Conservation (phyloP, 768 basidiomycete species). For the Psilocybe subaeruginosa region DNA sequence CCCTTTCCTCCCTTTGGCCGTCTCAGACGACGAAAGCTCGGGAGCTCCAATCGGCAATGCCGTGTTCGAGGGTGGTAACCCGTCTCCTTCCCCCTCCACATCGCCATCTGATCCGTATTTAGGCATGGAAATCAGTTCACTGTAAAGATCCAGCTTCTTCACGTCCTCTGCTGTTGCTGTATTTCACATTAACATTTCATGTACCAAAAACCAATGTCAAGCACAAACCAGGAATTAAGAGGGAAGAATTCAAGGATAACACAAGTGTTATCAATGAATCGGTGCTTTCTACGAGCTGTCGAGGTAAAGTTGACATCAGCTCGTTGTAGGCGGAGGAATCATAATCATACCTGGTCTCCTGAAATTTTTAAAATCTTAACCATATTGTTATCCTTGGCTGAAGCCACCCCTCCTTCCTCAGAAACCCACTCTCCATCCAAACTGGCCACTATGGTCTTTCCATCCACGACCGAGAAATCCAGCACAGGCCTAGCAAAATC, state of each 20-base stretch:
- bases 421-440: slow-evolving; percentile 50
- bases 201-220: too few relatives aligned
- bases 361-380: slow-evolving; percentile 35
- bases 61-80: neutral
- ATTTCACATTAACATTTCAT: neutral
- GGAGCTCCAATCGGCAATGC: slow-evolving; percentile 27
- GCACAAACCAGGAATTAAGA: slow-evolving; percentile 49
- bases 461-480: slow-evolving; percentile 49
- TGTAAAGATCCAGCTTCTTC: slow-evolving; percentile 62
- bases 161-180: slow-evolving; percentile 54
- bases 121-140: slow-evolving; percentile 57
- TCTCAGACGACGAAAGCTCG: slow-evolving; percentile 26
- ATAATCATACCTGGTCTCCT: slow-evolving; percentile 40
- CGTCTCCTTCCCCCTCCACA: neutral
- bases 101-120: slow-evolving; percentile 39
- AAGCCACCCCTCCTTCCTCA: slow-evolving; percentile 14
- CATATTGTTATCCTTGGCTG: slow-evolving; percentile 15
- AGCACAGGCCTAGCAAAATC: slow-evolving; percentile 64
- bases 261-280: slow-evolving; percentile 34
- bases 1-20: slow-evolving; percentile 18
- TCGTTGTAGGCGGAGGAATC: neutral
- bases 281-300: slow-evolving; percentile 39
- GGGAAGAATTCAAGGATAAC: slow-evolving; percentile 46
- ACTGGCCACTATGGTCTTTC: slow-evolving; percentile 45
- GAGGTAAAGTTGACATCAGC: neutral